Conservation (phyloP, 1,284 basidiomycete species). For the Coniophora puteana region DNA sequence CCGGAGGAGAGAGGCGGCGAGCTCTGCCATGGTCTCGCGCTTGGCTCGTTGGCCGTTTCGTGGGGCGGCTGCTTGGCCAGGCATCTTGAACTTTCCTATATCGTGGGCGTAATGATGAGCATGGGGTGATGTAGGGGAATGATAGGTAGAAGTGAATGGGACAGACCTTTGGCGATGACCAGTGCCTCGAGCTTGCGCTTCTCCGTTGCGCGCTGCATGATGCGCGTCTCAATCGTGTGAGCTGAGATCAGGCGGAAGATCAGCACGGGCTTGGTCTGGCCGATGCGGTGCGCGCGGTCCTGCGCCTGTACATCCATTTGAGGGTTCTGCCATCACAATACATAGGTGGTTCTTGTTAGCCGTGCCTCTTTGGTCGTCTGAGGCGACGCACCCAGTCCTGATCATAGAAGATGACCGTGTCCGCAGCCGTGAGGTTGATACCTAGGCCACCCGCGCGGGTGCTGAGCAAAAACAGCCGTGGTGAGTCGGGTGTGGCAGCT, state of each 20-base stretch:
- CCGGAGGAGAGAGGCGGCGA: slow-evolving; percentile 77
- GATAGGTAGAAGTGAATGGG: background rate
- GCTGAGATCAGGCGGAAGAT: slow-evolving; percentile 86
- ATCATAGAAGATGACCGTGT: slow-evolving; percentile 94
- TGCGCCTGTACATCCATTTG: slow-evolving; percentile 97
- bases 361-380: background rate
- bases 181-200: slow-evolving; percentile 91
- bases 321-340: slow-evolving; percentile 62
- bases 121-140: slow-evolving; percentile 9
- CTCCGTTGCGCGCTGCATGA: slow-evolving; percentile 85
- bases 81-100: slow-evolving; percentile 77
- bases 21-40: slow-evolving; percentile 69
- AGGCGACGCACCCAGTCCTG: slow-evolving; percentile 78
- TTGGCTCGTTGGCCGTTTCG: slow-evolving; percentile 40
- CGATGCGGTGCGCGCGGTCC: slow-evolving; percentile 94
- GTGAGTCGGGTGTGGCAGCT: slow-evolving; percentile 65
- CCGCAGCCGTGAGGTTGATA: slow-evolving; percentile 90
- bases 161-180: slow-evolving; percentile 85
- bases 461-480: slow-evolving; percentile 84
- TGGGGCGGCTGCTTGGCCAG: slow-evolving; percentile 41
- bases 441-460: slow-evolving; percentile 92
- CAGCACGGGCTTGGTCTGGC: slow-evolving; percentile 85
- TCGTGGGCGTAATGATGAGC: slow-evolving; percentile 2
- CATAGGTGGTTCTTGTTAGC: background rate
- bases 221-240: slow-evolving; percentile 89